phyloP scores from a whole-genome alignment of 1,139 yeast genomes.

The Pneumocystis carinii region DNA sequence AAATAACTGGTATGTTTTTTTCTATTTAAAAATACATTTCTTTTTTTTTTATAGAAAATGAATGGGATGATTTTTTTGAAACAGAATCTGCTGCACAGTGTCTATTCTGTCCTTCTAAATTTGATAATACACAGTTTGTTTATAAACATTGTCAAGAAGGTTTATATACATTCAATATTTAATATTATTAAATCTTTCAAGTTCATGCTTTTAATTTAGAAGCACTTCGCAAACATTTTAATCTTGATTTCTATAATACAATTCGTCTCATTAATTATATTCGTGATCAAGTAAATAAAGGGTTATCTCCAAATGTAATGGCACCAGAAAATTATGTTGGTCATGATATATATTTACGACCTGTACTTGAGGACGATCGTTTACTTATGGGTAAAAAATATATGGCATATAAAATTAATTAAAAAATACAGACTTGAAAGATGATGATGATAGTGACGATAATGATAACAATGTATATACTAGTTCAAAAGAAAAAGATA shows the following conservation, averaged over 20 bases:
- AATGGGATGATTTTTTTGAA: constrained; percentile 1
- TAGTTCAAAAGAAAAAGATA: too few species aligned
- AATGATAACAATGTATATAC: too few species aligned
- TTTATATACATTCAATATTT: not conserved
- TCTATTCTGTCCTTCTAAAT: not conserved
- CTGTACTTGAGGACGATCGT: constrained; percentile 19
- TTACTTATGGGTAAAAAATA: constrained; percentile 14
- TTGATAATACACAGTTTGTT: not conserved
- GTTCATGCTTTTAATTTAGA: constrained; percentile 16
- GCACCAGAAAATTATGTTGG: constrained; percentile 10
- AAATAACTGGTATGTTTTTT: not conserved
- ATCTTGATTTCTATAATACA: constrained; percentile 17
- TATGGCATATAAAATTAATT: not conserved
- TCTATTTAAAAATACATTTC: not conserved
- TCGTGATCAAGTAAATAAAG: constrained; percentile 13
- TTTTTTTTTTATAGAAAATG: constrained; percentile 1
- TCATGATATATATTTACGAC: constrained; percentile 17
- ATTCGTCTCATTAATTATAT: constrained; percentile 19
- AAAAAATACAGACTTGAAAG: not conserved
- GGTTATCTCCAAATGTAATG: constrained; percentile 10
- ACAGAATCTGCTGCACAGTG: not conserved
- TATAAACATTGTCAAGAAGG: not conserved
- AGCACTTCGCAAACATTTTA: constrained; percentile 3
- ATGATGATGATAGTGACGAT: not conserved
- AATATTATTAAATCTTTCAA: too few species aligned